Evolutionary conservation across 2,329 filamentous ascomycete genomes (phyloP).

Genomic region (Sporothrix protearum): DNA sequence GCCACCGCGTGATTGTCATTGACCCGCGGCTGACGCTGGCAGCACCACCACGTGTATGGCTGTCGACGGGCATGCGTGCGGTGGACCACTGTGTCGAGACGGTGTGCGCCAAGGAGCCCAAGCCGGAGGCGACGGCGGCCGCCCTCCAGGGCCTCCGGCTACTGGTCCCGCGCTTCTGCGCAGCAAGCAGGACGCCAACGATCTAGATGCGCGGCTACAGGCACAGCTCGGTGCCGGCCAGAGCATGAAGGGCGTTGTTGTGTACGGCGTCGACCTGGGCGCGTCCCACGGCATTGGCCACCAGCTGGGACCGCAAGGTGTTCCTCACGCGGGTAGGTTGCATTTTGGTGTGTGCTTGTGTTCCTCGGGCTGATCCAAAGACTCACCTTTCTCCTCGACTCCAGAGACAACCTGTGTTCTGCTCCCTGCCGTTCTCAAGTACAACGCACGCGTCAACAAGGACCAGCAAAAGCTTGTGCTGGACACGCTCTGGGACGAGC

Average conservation of each 20-base stretch:
- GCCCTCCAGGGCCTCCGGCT: constrained; percentile 38
- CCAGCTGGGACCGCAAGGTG: constrained; percentile 36
- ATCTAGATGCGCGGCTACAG: constrained; percentile 41
- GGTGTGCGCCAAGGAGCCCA: constrained; percentile 44
- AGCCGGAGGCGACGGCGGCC: constrained; percentile 33
- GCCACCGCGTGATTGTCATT: constrained; percentile 48
- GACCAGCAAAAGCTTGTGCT: constrained; percentile 40
- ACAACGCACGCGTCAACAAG: constrained; percentile 41
- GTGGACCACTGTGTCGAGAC: constrained; percentile 59
- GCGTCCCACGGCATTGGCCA: constrained; percentile 43
- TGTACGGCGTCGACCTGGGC: constrained; percentile 38
- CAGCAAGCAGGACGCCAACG: constrained; percentile 36
- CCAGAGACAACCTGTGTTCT: constrained; percentile 53
- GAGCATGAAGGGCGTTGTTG: constrained; percentile 44
- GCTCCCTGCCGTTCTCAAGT: constrained; percentile 51
- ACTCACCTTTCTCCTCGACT: neutral
- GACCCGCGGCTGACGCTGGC: constrained; percentile 47
- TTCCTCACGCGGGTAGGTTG: constrained; percentile 42
- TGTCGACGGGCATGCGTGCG: constrained; percentile 54
- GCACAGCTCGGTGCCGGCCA: constrained; percentile 47
- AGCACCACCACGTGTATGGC: constrained; percentile 51
- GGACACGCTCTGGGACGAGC: constrained; percentile 39
- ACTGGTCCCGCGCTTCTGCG: constrained; percentile 44
- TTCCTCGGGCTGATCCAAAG: neutral
- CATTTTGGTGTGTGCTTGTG: neutral